Conservation (phyloP, 352 stramenopile species). For the Peronospora destructor region DNA sequence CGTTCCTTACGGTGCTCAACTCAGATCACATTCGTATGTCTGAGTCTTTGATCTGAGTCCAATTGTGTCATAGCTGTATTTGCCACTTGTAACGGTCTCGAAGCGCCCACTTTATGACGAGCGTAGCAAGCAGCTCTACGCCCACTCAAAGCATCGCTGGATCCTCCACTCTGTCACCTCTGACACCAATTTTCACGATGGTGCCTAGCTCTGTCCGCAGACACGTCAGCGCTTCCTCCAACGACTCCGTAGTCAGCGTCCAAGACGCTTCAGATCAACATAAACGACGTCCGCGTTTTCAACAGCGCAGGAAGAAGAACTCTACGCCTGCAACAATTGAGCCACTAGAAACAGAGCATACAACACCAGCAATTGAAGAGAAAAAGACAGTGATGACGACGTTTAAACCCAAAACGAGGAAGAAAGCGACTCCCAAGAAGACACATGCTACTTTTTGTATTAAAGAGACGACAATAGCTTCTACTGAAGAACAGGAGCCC, state of each 20-base stretch:
- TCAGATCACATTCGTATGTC: not conserved
- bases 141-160: slow-evolving; percentile 10
- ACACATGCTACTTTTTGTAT: not conserved
- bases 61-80: not conserved
- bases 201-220: slow-evolving; percentile 26
- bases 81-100: not conserved
- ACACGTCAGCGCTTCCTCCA: slow-evolving; percentile 2
- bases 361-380: slow-evolving; percentile 4
- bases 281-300: slow-evolving; percentile 14
- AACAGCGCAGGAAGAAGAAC: slow-evolving; percentile 25
- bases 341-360: slow-evolving; percentile 1
- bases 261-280: slow-evolving; percentile 6
- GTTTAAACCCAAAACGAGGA: slow-evolving; percentile 16
- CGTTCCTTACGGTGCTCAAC: slow-evolving; percentile 2
- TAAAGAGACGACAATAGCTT: not conserved
- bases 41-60: slow-evolving; percentile 7
- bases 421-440: slow-evolving; percentile 11
- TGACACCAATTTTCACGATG: slow-evolving; percentile 23
- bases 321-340: not conserved
- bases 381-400: not conserved
- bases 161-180: slow-evolving; percentile 15
- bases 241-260: not conserved
- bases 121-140: slow-evolving; percentile 17
- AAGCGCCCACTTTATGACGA: slow-evolving; percentile 5
- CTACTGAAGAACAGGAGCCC: slow-evolving; percentile 15